Evolutionary conservation across 345 rosid genomes (phyloP), one percentile per base, ranked within the genome.

Genomic region (Psidium friedrichsthalianum): DNA sequence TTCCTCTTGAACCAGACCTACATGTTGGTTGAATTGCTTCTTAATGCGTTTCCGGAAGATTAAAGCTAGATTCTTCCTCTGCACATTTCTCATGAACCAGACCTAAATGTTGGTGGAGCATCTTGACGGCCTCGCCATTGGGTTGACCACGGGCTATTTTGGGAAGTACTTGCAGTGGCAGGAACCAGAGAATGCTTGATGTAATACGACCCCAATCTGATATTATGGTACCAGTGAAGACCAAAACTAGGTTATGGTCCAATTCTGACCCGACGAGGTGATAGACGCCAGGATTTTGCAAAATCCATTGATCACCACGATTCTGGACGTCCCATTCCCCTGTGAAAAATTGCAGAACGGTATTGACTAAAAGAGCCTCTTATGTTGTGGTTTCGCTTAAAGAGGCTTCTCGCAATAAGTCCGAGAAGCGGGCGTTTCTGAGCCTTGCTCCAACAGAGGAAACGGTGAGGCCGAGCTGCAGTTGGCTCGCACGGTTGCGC

Each of bases 141-240:
- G 98, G 51, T 58, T 95, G 88, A 90, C 94, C 6, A 97, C 99
- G 16, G 98, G 98, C 83, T 97, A 94, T 87, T 86, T 94, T 86
- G 98, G 98, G 82, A 93, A 94, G 98, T 18, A 95, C 98, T 59
- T 97, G 96, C 88, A 95, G 98, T 49, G 98, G 96, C 40, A 95
- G 98, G 99, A 96, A 95, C 86, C 98, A 95, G 87, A 93, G 94
- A 89, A 97, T 94, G 98, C 95, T 97, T 54, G 98, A 83, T 42
- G 29, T 51, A 13, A 14, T 51, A 51, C 11, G 54, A 51, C 18
- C 54, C 14, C 5, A 12, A 51, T 15, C 16, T 13, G 16, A 51
- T 51, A 51, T 13, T 51, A 51, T 51, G 53, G 53, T 13, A 51
- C 16, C 53, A 14, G 53, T 51, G 53, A 3, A 51, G 53, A 51